These are phyloP conservation scores for Cetraspora pellucida DNA, from an alignment of 192 early-diverging fungal species.

Conservation along the genomic window DNA sequence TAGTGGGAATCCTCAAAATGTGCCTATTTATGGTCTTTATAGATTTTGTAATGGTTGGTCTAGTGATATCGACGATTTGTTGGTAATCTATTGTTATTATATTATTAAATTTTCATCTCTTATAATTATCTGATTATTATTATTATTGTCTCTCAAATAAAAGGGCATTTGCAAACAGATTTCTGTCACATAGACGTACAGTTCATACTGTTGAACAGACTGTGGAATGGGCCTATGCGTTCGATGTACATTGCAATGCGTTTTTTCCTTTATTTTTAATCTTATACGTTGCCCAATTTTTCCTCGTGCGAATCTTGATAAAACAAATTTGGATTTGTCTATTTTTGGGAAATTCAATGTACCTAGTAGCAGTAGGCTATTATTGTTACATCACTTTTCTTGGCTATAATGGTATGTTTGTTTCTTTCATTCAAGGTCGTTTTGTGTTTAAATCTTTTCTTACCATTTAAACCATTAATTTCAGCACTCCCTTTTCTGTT, in stretches of 20 bases:
- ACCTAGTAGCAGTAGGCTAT: constrained; percentile 73
- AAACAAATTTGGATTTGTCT: constrained; percentile 78
- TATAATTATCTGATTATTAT: not conserved
- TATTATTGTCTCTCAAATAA: not conserved
- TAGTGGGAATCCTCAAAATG: constrained; percentile 69
- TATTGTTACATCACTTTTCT: constrained; percentile 92
- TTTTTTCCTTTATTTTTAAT: constrained; percentile 89
- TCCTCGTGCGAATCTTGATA: constrained; percentile 83
- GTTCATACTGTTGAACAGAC: constrained; percentile 79
- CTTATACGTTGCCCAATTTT: constrained; percentile 91
- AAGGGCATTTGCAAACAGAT: constrained; percentile 72
- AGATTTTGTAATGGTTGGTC: constrained; percentile 77
- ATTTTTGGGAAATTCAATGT: constrained; percentile 88
- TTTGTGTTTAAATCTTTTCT: not conserved
- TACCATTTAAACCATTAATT: not conserved
- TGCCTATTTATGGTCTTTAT: constrained; percentile 82
- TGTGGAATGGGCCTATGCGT: constrained; percentile 96
- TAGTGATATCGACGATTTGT: constrained; percentile 65
- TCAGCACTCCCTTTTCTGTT: constrained; percentile 90
- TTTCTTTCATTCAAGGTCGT: too few species aligned
- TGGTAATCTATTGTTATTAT: constrained; percentile 57
- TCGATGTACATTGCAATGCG: constrained; percentile 97
- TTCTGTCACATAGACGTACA: constrained; percentile 72
- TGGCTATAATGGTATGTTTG: constrained; percentile 82
- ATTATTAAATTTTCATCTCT: not conserved